Evolutionary conservation across 2,329 filamentous ascomycete genomes (phyloP).

Genomic region (Alternaria sp.): DNA sequence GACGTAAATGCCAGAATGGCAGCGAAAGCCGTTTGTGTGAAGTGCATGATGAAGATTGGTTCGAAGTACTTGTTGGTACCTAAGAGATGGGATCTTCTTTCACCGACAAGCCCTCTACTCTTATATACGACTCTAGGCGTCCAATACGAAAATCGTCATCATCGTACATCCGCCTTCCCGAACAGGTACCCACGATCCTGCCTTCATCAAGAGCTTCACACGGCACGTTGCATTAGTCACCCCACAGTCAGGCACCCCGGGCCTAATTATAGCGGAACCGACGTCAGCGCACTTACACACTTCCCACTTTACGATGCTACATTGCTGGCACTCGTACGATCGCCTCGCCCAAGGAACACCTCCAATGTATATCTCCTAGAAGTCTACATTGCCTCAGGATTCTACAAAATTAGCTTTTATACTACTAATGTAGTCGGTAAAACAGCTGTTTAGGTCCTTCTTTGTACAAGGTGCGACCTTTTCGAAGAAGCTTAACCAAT

Average conservation of each 20-base stretch:
- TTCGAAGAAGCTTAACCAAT: too few species aligned
- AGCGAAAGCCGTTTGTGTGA: conserved; percentile 12
- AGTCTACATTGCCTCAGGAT: too few species aligned
- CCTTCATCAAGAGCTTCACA: background rate
- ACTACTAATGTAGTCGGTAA: too few species aligned
- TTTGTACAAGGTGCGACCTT: too few species aligned
- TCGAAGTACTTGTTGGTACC: background rate
- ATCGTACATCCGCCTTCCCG: background rate
- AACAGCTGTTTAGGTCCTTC: too few species aligned
- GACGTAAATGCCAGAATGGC: conserved; percentile 16
- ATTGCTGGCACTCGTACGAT: background rate
- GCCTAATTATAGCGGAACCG: conserved; percentile 8
- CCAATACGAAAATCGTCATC: background rate
- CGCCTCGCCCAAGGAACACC: too few species aligned
- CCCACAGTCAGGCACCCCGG: conserved; percentile 3
- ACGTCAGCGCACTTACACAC: background rate
- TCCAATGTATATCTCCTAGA: too few species aligned
- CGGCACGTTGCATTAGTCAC: conserved; percentile 1
- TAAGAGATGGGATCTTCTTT: background rate
- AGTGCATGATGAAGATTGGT: conserved; percentile 12
- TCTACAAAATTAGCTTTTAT: too few species aligned
- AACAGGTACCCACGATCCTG: background rate
- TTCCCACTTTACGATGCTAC: background rate
- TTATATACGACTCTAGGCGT: background rate
- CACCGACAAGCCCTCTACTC: background rate